Evolutionary conservation across 1,139 yeast genomes (phyloP).

Genomic region (Candida glucosophila): DNA sequence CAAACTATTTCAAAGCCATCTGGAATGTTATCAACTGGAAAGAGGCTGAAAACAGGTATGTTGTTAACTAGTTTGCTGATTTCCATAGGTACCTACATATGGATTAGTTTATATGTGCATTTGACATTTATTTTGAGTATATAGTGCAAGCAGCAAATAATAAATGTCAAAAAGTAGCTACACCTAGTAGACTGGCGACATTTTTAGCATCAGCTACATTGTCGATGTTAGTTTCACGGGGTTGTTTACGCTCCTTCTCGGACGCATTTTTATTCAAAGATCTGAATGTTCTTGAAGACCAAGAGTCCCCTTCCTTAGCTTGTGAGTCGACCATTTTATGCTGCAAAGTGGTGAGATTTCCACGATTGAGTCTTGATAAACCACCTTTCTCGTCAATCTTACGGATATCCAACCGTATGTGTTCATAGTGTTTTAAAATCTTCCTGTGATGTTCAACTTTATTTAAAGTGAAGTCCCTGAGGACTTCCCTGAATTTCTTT

Average conservation of each 20-base stretch:
- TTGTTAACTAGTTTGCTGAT: slow-evolving; percentile 6
- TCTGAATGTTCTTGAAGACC: slow-evolving; percentile 58
- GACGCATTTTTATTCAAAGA: slow-evolving; percentile 38
- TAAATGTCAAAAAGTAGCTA: slow-evolving; percentile 49
- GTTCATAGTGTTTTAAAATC: slow-evolving; percentile 67
- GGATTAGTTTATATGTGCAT: neutral
- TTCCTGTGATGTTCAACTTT: slow-evolving; percentile 84
- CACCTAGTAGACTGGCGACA: slow-evolving; percentile 75
- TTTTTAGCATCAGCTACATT: slow-evolving; percentile 61
- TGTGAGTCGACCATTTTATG: slow-evolving; percentile 44
- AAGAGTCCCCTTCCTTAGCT: slow-evolving; percentile 47
- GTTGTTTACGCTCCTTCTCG: slow-evolving; percentile 19
- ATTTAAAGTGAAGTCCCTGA: slow-evolving; percentile 57
- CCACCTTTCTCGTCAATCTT: slow-evolving; percentile 77
- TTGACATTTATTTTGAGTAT: slow-evolving; percentile 1
- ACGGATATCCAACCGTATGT: slow-evolving; percentile 64
- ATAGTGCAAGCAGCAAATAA: no score
- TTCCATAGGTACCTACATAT: neutral
- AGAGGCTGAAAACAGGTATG: slow-evolving; percentile 71
- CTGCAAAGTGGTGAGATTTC: slow-evolving; percentile 39
- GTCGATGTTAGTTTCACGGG: slow-evolving; percentile 10
- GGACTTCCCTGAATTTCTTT: slow-evolving; percentile 39
- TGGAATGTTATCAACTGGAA: slow-evolving; percentile 98
- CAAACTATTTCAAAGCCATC: slow-evolving; percentile 88
- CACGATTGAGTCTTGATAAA: slow-evolving; percentile 75